These are phyloP conservation scores for Astrocystis sublimbata DNA, from an alignment of 495 filamentous ascomycete genomes.

Conservation along the genomic window DNA sequence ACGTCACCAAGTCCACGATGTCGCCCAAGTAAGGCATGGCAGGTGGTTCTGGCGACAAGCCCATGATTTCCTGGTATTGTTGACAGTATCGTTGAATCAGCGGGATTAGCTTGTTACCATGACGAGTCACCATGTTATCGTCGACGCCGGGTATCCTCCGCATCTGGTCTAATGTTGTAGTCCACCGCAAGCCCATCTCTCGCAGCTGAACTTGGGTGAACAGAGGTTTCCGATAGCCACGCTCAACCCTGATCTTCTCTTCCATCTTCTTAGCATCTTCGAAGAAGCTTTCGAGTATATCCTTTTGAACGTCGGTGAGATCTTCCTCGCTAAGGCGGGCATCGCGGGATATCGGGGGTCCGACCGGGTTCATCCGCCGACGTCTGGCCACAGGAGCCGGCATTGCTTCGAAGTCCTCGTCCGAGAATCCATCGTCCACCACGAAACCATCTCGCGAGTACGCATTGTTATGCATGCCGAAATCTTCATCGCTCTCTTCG, in stretches of 20 bases:
- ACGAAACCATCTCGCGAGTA: slow-evolving; percentile 57
- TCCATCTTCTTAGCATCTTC: slow-evolving; percentile 67
- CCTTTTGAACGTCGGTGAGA: slow-evolving; percentile 49
- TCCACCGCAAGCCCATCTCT: slow-evolving; percentile 80
- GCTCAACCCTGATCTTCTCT: slow-evolving; percentile 64
- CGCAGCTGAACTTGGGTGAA: slow-evolving; percentile 80
- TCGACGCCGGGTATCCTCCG: slow-evolving; percentile 68
- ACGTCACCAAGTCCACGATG: slow-evolving; percentile 67
- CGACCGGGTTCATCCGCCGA: slow-evolving; percentile 40
- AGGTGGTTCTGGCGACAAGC: slow-evolving; percentile 9
- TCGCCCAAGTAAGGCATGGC: slow-evolving; percentile 14
- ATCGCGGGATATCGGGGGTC: slow-evolving; percentile 74
- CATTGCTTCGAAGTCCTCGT: slow-evolving; percentile 61
- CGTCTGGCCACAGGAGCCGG: slow-evolving; percentile 41
- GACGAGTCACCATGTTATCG: slow-evolving; percentile 65
- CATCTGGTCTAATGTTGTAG: slow-evolving; percentile 61
- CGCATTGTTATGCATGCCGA: slow-evolving; percentile 41
- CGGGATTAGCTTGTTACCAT: slow-evolving; percentile 66
- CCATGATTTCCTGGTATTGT: slow-evolving; percentile 62
- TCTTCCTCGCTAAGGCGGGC: slow-evolving; percentile 60
- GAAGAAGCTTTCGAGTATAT: slow-evolving; percentile 64
- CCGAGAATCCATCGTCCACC: slow-evolving; percentile 46
- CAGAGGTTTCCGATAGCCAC: slow-evolving; percentile 60
- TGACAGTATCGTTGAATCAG: slow-evolving; percentile 58
- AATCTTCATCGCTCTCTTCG: slow-evolving; percentile 40